These are phyloP conservation scores for Leishmania guyanensis DNA, from an alignment of 208 protist species.

Conservation along the genomic window DNA sequence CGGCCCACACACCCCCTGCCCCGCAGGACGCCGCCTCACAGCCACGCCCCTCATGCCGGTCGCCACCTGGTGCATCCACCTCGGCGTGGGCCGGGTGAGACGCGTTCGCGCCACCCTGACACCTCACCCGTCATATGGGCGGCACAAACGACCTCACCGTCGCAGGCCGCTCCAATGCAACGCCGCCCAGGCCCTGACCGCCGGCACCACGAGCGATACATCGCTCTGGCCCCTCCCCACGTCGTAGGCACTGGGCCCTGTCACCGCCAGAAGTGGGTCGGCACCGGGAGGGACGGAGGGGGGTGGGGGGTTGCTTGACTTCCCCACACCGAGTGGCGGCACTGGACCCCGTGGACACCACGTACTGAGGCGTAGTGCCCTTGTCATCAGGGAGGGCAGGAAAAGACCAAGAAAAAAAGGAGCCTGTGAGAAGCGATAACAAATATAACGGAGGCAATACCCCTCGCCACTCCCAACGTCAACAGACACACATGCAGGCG, in stretches of 20 bases:
- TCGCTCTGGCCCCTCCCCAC: neutral
- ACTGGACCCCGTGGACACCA: neutral
- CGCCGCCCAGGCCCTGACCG: neutral
- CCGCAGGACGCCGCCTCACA: neutral
- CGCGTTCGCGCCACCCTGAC: neutral
- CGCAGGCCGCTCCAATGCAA: slow-evolving; percentile 1
- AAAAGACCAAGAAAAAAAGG: neutral
- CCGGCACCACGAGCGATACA: neutral
- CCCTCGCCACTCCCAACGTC: neutral
- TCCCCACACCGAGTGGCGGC: too few species aligned
- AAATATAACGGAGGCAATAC: neutral
- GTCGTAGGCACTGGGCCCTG: neutral
- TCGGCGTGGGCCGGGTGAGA: neutral
- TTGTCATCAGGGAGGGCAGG: neutral
- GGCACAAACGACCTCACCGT: neutral
- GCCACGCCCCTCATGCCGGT: neutral
- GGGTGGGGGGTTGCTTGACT: too few species aligned
- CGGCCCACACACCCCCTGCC: neutral
- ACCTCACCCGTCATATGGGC: neutral
- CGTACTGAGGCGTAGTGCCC: neutral
- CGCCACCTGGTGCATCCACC: neutral
- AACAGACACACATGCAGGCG: neutral
- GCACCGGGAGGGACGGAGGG: too few species aligned
- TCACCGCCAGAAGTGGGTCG: neutral
- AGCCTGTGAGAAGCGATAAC: neutral